These are phyloP conservation scores for Angophora floribunda DNA, from an alignment of 345 rosid genomes.

Conservation along the genomic window DNA sequence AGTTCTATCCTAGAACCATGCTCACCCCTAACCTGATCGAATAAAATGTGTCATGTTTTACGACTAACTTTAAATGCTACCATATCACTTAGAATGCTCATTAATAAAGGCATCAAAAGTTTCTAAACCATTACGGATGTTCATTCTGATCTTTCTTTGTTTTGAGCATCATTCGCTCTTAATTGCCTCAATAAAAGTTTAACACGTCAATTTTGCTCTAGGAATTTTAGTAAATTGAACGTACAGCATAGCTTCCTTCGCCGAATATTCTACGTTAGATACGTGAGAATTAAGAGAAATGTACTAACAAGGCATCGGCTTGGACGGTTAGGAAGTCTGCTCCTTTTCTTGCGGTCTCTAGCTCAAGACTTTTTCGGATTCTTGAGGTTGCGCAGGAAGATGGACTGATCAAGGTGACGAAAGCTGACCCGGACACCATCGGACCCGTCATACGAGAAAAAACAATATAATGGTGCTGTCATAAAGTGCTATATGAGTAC, in stretches of 20 bases:
- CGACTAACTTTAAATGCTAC: rapidly evolving
- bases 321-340: background rate
- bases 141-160: background rate
- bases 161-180: background rate
- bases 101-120: background rate
- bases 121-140: background rate
- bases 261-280: background rate
- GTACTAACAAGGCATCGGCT: background rate
- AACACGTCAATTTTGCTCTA: background rate
- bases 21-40: too few species aligned
- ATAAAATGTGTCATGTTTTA: background rate
- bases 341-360: background rate
- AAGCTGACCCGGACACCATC: background rate
- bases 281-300: background rate
- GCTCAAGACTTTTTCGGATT: background rate
- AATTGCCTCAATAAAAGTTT: background rate
- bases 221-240: background rate
- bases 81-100: background rate
- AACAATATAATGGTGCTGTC: background rate
- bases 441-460: background rate
- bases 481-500: background rate
- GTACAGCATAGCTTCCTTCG: background rate
- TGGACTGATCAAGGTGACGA: background rate
- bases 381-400: background rate
- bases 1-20: too few species aligned